Evolutionary conservation across 2,329 filamentous ascomycete species (phyloP), one percentile per base, ranked within the genome.

Genomic region (Fonsecaea erecta): DNA sequence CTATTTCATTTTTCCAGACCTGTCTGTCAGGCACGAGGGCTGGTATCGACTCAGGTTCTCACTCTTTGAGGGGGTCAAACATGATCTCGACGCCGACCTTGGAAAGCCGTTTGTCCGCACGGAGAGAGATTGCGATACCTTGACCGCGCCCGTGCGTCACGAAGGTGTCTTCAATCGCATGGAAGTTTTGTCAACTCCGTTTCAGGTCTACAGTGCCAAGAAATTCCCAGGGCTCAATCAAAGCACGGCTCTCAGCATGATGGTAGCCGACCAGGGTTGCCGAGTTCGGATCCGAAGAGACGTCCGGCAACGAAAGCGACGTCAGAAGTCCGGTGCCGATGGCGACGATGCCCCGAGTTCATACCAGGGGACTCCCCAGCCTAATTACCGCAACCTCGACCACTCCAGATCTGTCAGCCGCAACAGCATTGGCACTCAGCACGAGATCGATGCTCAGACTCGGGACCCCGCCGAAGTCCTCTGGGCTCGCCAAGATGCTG

Each of bases 1-100:
- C 61, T 99, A 98, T 78, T 99, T 99, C 78, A 91, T 99, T 77
- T 99, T 99, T 76, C 95, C 95, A 2, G 95, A 99, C 77, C 83
- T 98, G 30, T 97, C 94, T 0, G 94, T 99, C 54, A 89, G 95
- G 63, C 94, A 99, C 74, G 95, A 99, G 78, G 95, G 95, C 68
- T 89, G 90, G 71, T 99, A 97, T 77, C 85, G 90, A n/a, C 81
- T 99, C 61, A 91, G 88, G 68, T 98, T 99, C 79, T 93, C 92
- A 73, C 82, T 99, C 35, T 98, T 95, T 73, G 95, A 99, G 80
- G 91, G 96, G 75, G 89, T 93, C 75, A 97, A 97, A 83, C 90
- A 96, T 63, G 81, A 86, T 64, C 89, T 89, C 76, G 93, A 97
- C 77, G 85, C 88, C 63, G 91, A 96, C 72, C 79, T 79, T 68